phyloP scores from a whole-genome alignment of 495 filamentous ascomycete species.

The Annulohypoxylon nitens region DNA sequence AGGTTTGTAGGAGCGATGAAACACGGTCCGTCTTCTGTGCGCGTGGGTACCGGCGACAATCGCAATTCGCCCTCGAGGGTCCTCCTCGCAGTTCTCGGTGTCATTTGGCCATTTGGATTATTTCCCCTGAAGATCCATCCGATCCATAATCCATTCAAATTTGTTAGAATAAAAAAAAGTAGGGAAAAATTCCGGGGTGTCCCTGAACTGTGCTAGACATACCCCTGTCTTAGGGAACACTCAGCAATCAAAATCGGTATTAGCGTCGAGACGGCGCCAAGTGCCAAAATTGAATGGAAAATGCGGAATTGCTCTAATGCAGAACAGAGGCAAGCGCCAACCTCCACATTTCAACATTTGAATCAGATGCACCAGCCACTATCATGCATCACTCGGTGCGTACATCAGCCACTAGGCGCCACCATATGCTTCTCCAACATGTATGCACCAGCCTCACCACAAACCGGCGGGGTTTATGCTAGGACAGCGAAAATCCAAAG shows the following conservation, averaged over 20 bases:
- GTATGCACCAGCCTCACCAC: conserved; percentile 16
- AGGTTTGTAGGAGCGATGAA: conserved; percentile 38
- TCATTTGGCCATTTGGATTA: conserved; percentile 18
- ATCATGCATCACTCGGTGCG: neutral
- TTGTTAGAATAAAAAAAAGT: conserved; percentile 13
- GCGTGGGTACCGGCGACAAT: conserved; percentile 42
- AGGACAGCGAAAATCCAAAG: conserved; percentile 1
- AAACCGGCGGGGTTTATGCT: neutral
- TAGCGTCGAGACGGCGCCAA: conserved; percentile 28
- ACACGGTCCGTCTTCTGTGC: conserved; percentile 36
- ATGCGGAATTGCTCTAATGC: conserved; percentile 10
- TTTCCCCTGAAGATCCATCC: conserved; percentile 47
- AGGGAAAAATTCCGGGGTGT: conserved; percentile 36
- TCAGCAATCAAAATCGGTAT: conserved; percentile 14
- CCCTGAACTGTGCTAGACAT: conserved; percentile 13
- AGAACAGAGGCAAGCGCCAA: conserved; percentile 1
- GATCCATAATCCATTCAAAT: conserved; percentile 29
- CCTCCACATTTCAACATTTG: neutral
- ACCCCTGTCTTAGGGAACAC: conserved; percentile 31
- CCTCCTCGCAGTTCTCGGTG: neutral
- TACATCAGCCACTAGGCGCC: neutral
- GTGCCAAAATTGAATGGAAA: conserved; percentile 15
- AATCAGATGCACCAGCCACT: conserved; percentile 23
- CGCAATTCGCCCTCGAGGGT: conserved; percentile 33
- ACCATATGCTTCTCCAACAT: neutral